Evolutionary conservation across 2,329 filamentous ascomycete genomes (phyloP).

Genomic region (Aureobasidium melanogenum): DNA sequence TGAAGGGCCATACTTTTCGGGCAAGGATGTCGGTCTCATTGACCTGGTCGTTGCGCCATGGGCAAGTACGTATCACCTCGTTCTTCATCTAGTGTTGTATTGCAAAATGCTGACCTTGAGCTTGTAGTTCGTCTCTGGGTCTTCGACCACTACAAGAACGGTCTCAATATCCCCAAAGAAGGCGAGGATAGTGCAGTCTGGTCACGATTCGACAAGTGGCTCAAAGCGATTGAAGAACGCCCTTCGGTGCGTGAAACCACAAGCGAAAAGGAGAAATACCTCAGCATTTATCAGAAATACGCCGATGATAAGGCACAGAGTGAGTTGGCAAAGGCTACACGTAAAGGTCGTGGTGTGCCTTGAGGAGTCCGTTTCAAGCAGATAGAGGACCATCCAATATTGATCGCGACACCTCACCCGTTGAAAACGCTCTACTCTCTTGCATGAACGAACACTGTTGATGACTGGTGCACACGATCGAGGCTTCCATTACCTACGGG

Average conservation of each 20-base stretch:
- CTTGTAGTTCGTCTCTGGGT: constrained; percentile 50
- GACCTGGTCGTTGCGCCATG: constrained; percentile 66
- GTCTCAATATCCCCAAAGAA: constrained; percentile 41
- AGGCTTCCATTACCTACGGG: too few relatives aligned
- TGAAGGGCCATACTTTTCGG: constrained; percentile 59
- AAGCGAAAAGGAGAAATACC: constrained; percentile 59
- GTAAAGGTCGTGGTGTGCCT: constrained; percentile 55
- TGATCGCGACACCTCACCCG: too few relatives aligned
- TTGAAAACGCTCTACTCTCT: too few relatives aligned
- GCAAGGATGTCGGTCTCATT: constrained; percentile 53
- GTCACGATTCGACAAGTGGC: constrained; percentile 58
- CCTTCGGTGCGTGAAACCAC: constrained; percentile 58
- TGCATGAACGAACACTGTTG: too few relatives aligned
- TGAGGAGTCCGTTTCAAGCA: constrained; percentile 25
- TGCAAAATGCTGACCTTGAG: constrained; percentile 9
- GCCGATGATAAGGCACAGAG: constrained; percentile 39
- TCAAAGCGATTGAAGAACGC: constrained; percentile 48
- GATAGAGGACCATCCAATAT: too few relatives aligned
- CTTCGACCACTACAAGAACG: constrained; percentile 65
- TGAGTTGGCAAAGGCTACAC: constrained; percentile 40
- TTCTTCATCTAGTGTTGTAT: not conserved
- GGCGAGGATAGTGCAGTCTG: constrained; percentile 50
- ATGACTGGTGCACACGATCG: too few relatives aligned
- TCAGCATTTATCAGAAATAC: constrained; percentile 53
- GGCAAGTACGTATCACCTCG: constrained; percentile 39